Evolutionary conservation across 164 flowering plant genomes (phyloP).

Genomic region (Cinnamomum micranthum): DNA sequence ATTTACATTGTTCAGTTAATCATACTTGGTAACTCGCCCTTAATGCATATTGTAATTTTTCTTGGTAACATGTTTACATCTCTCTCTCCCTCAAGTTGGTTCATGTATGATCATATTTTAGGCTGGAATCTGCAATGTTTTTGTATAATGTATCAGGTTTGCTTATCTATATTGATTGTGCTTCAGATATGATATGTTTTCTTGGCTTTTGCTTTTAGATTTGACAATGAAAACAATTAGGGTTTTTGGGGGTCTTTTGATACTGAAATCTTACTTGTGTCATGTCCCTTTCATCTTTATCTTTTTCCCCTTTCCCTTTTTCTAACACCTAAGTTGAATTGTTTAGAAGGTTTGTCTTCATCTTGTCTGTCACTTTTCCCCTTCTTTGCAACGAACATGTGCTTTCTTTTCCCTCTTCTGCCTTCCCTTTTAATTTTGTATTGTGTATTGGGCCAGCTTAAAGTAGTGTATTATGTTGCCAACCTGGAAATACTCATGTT

Average conservation of each 20-base stretch:
- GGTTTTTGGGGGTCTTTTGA: not conserved
- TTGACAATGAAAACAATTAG: not conserved
- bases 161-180: too few relatives aligned
- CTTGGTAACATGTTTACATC: not conserved
- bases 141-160: not conserved
- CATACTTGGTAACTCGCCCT: too few relatives aligned
- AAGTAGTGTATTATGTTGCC: not conserved
- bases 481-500: not conserved
- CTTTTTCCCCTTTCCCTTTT: not conserved
- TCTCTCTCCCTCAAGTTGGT: not conserved
- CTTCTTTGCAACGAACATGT: not conserved
- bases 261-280: not conserved
- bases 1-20: too few relatives aligned
- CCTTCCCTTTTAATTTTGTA: not conserved
- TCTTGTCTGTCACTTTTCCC: slow-evolving; percentile 1
- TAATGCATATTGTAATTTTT: too few relatives aligned
- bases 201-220: not conserved
- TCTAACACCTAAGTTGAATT: not conserved
- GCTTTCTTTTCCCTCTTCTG: not conserved
- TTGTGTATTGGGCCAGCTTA: not conserved
- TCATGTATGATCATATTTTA: not conserved
- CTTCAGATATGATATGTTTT: not conserved
- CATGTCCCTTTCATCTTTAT: not conserved
- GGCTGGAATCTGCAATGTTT: not conserved
- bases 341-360: not conserved